Percentiles rank a stretch among this genome's conserved stretches.
These are phyloP conservation scores for Boletus mariae DNA, from an alignment of 1,284 basidiomycete genomes.

Conservation along the genomic window DNA sequence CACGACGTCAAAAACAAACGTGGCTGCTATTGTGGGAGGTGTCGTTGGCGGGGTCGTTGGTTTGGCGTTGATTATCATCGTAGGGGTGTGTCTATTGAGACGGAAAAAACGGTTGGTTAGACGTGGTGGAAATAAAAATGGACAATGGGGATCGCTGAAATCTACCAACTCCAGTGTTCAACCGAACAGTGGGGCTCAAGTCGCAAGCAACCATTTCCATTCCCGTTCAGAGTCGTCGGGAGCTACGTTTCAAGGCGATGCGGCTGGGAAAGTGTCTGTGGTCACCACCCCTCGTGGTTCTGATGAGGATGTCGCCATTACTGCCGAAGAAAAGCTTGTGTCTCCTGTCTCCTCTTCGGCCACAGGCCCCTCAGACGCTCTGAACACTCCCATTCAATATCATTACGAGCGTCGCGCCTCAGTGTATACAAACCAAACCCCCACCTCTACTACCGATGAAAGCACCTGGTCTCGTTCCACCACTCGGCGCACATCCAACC, in stretches of 20 bases:
- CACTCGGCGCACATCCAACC: slow-evolving; percentile 15
- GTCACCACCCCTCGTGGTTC: slow-evolving; percentile 19
- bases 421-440: slow-evolving; percentile 15
- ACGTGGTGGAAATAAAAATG: background rate
- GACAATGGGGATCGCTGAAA: slow-evolving; percentile 29
- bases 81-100: slow-evolving; percentile 33
- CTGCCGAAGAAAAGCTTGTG: slow-evolving; percentile 24
- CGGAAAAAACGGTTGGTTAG: slow-evolving; percentile 9
- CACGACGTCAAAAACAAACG: slow-evolving; percentile 27
- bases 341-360: slow-evolving; percentile 15
- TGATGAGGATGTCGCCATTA: slow-evolving; percentile 17
- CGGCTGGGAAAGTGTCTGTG: slow-evolving; percentile 14
- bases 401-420: slow-evolving; percentile 22
- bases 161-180: slow-evolving; percentile 22
- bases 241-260: slow-evolving; percentile 11
- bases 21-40: slow-evolving; percentile 41
- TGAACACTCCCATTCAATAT: slow-evolving; percentile 17
- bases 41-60: slow-evolving; percentile 38
- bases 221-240: slow-evolving; percentile 22
- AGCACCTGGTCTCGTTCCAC: slow-evolving; percentile 8
- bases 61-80: slow-evolving; percentile 27
- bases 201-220: slow-evolving; percentile 12
- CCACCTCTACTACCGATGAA: slow-evolving; percentile 5
- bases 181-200: slow-evolving; percentile 2
- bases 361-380: slow-evolving; percentile 20